Evolutionary conservation across 371 early-diverging fungal species (phyloP).

Genomic region (Paraphysoderma sedebokerense): DNA sequence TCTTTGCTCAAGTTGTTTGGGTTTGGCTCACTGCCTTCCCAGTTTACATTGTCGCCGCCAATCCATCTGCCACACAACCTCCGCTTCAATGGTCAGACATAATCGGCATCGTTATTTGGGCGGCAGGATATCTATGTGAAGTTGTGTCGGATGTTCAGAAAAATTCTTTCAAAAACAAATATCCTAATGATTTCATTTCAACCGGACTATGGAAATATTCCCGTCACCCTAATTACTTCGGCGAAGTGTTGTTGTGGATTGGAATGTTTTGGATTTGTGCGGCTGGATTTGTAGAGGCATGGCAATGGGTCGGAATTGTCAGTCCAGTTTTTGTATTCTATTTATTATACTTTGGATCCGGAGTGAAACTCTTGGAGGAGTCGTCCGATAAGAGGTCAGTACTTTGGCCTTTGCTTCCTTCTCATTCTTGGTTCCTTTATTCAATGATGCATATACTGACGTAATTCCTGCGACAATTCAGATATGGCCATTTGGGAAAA

Average conservation of each 20-base stretch:
- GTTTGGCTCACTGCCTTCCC: slow-evolving; percentile 6
- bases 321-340: slow-evolving; percentile 19
- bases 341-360: slow-evolving; percentile 14
- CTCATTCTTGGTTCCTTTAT: neutral
- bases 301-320: slow-evolving; percentile 17
- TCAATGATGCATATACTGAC: neutral
- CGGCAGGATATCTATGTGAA: slow-evolving; percentile 19
- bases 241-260: slow-evolving; percentile 18
- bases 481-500: slow-evolving; percentile 2
- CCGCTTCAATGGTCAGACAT: slow-evolving; percentile 10
- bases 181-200: slow-evolving; percentile 6
- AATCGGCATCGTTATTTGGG: slow-evolving; percentile 19
- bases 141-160: slow-evolving; percentile 21
- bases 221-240: slow-evolving; percentile 4
- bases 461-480: neutral
- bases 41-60: slow-evolving; percentile 4
- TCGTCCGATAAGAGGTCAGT: slow-evolving; percentile 12
- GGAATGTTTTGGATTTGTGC: slow-evolving; percentile 22
- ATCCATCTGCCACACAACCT: slow-evolving; percentile 8
- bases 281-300: slow-evolving; percentile 17
- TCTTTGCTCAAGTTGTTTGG: slow-evolving; percentile 8
- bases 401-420: neutral
- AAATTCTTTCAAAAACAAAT: slow-evolving; percentile 8
- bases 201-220: slow-evolving; percentile 7
- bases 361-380: slow-evolving; percentile 14